phyloP scores from a whole-genome alignment of 2,329 filamentous ascomycete genomes.

The Aureobasidium leucospermi region DNA sequence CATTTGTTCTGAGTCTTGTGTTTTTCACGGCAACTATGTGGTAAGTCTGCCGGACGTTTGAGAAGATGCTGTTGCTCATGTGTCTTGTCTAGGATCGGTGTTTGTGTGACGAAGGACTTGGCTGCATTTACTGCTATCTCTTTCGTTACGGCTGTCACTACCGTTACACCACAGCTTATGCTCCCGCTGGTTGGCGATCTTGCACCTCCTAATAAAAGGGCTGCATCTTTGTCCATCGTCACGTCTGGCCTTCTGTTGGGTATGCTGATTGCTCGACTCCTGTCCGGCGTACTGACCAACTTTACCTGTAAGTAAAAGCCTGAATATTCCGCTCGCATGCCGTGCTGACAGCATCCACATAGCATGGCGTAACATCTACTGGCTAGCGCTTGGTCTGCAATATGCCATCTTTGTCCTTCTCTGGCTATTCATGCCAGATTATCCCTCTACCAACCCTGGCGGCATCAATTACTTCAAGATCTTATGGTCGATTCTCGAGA shows the following conservation, averaged over 20 bases:
- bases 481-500: slow-evolving; percentile 55
- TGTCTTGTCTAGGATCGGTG: slow-evolving; percentile 50
- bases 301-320: neutral
- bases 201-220: slow-evolving; percentile 60
- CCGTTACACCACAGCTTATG: slow-evolving; percentile 69
- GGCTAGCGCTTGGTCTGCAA: slow-evolving; percentile 66
- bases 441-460: slow-evolving; percentile 63
- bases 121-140: slow-evolving; percentile 60
- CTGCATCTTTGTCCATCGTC: slow-evolving; percentile 64
- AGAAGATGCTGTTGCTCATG: slow-evolving; percentile 30
- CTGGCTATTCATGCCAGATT: slow-evolving; percentile 72
- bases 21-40: slow-evolving; percentile 60
- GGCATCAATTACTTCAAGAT: slow-evolving; percentile 59
- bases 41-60: slow-evolving; percentile 24
- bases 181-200: slow-evolving; percentile 74
- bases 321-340: neutral
- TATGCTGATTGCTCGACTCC: slow-evolving; percentile 65
- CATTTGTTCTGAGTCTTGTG: slow-evolving; percentile 58
- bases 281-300: slow-evolving; percentile 68
- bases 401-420: slow-evolving; percentile 58
- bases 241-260: slow-evolving; percentile 69
- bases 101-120: slow-evolving; percentile 62
- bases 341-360: slow-evolving; percentile 39
- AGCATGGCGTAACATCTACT: slow-evolving; percentile 71
- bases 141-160: slow-evolving; percentile 68